A percentile compares a stretch with the other conserved stretches of the same genome.
These are phyloP conservation scores for Bonnemaisonia californica DNA, from an alignment of 31 red algal genomes.

Conservation along the genomic window DNA sequence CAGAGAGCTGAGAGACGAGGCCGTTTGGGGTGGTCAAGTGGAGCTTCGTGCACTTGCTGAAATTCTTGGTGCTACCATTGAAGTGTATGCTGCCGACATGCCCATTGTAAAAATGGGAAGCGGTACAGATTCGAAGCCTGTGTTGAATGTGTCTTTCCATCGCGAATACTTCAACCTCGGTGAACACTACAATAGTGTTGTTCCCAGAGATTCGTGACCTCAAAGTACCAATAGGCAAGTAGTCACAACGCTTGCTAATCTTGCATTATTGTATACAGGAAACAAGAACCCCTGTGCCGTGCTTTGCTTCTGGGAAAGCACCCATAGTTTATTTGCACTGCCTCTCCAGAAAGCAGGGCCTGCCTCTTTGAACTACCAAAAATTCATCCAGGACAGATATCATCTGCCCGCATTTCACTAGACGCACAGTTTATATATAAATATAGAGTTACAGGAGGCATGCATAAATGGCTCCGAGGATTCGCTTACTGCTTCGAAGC, in stretches of 20 bases:
- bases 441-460: not conserved
- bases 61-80: conserved; percentile 41
- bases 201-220: conserved; percentile 12
- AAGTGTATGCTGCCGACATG: conserved; percentile 79
- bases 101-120: conserved; percentile 72
- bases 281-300: too few relatives aligned
- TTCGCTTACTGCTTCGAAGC: conserved; percentile 16
- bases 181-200: conserved; percentile 82
- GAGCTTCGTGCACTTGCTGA: conserved; percentile 71
- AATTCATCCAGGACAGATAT: too few relatives aligned
- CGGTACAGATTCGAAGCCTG: not conserved
- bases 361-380: too few relatives aligned
- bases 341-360: too few relatives aligned
- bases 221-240: too few relatives aligned
- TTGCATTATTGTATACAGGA: too few relatives aligned
- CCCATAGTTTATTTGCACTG: too few relatives aligned
- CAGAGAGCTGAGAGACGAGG: conserved; percentile 42
- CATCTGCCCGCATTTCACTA: too few relatives aligned
- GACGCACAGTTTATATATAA: too few relatives aligned
- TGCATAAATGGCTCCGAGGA: not conserved
- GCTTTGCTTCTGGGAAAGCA: too few relatives aligned
- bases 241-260: too few relatives aligned
- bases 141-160: conserved; percentile 71
- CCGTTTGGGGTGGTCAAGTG: conserved; percentile 81
- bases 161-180: conserved; percentile 72